These are phyloP conservation scores for Coprinopsis strossmayeri DNA, from an alignment of 768 basidiomycete genomes.

Conservation along the genomic window DNA sequence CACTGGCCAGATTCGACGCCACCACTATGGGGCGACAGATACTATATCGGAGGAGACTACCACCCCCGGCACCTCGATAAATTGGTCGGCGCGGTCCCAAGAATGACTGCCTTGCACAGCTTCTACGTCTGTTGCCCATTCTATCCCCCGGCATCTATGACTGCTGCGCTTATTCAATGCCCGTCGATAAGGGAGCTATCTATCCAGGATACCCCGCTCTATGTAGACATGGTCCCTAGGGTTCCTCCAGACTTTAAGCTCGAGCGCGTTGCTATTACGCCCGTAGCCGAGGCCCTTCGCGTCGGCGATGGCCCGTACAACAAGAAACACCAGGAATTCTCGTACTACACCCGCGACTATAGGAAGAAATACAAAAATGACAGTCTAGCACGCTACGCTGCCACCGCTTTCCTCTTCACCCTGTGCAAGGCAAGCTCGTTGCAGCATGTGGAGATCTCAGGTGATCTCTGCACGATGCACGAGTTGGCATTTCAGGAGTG, in stretches of 20 bases:
- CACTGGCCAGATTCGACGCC: slow-evolving; percentile 36
- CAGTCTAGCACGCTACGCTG: slow-evolving; percentile 23
- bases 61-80: slow-evolving; percentile 30
- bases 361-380: slow-evolving; percentile 31
- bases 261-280: slow-evolving; percentile 27
- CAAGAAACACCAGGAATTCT: slow-evolving; percentile 25
- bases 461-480: slow-evolving; percentile 26
- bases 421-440: slow-evolving; percentile 24
- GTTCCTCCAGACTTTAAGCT: slow-evolving; percentile 25
- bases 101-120: slow-evolving; percentile 25
- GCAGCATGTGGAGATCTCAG: slow-evolving; percentile 31
- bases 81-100: slow-evolving; percentile 29
- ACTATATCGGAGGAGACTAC: slow-evolving; percentile 27
- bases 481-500: slow-evolving; percentile 25
- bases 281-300: slow-evolving; percentile 34
- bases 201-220: slow-evolving; percentile 34
- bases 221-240: slow-evolving; percentile 25
- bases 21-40: slow-evolving; percentile 32
- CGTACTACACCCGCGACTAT: slow-evolving; percentile 33
- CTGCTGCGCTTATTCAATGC: slow-evolving; percentile 29
- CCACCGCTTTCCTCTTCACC: slow-evolving; percentile 24
- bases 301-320: slow-evolving; percentile 36
- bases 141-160: slow-evolving; percentile 29
- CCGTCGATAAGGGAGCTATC: slow-evolving; percentile 27
- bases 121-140: slow-evolving; percentile 35